Conservation (phyloP, 306 rosid genomes). For the Aeschynomene evenia region DNA sequence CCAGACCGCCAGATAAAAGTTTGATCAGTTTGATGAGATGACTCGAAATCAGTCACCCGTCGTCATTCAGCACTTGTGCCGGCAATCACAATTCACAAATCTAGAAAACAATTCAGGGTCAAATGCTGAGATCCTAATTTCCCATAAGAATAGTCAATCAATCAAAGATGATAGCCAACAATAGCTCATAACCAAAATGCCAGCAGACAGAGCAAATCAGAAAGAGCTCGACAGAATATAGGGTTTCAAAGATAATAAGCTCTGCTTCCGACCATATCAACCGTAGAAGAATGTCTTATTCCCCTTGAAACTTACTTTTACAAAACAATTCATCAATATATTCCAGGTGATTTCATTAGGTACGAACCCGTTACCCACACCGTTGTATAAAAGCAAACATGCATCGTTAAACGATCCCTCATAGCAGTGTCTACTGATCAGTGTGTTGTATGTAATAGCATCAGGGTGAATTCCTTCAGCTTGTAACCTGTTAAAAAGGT, state of each 20-base stretch:
- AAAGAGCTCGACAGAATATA: background rate
- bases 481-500: slow-evolving; percentile 68
- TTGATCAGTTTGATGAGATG: slow-evolving; percentile 21
- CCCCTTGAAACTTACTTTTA: slow-evolving; percentile 38
- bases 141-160: slow-evolving; percentile 14
- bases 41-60: background rate
- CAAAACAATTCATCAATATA: slow-evolving; percentile 55
- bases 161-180: slow-evolving; percentile 16
- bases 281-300: slow-evolving; percentile 23
- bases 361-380: slow-evolving; percentile 62
- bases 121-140: background rate
- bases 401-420: slow-evolving; percentile 69
- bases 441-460: slow-evolving; percentile 76
- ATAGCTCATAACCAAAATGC: slow-evolving; percentile 5
- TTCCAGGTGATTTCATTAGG: slow-evolving; percentile 81
- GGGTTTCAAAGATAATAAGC: slow-evolving; percentile 20
- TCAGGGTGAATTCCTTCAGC: slow-evolving; percentile 70
- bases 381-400: slow-evolving; percentile 58
- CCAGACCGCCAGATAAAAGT: background rate
- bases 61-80: background rate
- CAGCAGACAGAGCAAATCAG: slow-evolving; percentile 24
- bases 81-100: background rate
- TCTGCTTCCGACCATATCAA: slow-evolving; percentile 5
- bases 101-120: background rate
- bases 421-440: slow-evolving; percentile 64